These are phyloP conservation scores for Clarireedia hainanense DNA, from an alignment of 2,329 filamentous ascomycete genomes.

Conservation along the genomic window DNA sequence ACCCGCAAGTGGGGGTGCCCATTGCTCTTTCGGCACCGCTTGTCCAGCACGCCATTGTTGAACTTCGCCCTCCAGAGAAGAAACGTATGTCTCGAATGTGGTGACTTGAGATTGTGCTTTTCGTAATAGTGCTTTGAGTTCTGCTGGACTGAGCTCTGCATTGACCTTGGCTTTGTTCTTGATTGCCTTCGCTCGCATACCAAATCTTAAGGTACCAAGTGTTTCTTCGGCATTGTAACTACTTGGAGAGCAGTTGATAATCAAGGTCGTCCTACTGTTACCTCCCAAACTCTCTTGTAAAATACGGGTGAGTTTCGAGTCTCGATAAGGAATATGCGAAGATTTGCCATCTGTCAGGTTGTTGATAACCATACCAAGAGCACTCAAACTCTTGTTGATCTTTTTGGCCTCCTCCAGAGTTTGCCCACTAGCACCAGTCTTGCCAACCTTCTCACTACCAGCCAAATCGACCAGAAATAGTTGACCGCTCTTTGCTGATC, in stretches of 20 bases:
- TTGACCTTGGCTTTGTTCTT: conserved; percentile 99
- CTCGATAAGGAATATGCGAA: conserved; percentile 89
- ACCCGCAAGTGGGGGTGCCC: conserved; percentile 60
- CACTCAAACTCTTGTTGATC: conserved; percentile 99
- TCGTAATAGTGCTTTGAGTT: conserved; percentile 87
- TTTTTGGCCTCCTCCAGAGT: conserved; percentile 98
- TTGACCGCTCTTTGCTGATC: conserved; percentile 91
- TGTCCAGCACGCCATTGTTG: conserved; percentile 84
- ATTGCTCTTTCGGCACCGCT: conserved; percentile 77
- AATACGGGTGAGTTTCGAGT: conserved; percentile 95
- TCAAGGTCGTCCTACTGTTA: conserved; percentile 95
- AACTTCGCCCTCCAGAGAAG: conserved; percentile 76
- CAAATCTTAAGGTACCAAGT: conserved; percentile 83
- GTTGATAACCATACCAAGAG: conserved; percentile 98
- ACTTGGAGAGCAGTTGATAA: conserved; percentile 98
- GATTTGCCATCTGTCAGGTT: conserved; percentile 95
- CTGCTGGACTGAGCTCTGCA: conserved; percentile 88
- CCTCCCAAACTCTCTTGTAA: conserved; percentile 94
- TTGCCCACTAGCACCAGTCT: conserved; percentile 95
- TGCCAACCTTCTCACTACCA: conserved; percentile 96
- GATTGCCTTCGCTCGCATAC: conserved; percentile 94
- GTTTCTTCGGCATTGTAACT: conserved; percentile 98
- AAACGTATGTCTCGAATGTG: conserved; percentile 81
- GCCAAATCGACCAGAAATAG: conserved; percentile 97
- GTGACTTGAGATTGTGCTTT: conserved; percentile 87